Conservation (phyloP, 257 asterid genomes). For the Ligustrum vulgare region DNA sequence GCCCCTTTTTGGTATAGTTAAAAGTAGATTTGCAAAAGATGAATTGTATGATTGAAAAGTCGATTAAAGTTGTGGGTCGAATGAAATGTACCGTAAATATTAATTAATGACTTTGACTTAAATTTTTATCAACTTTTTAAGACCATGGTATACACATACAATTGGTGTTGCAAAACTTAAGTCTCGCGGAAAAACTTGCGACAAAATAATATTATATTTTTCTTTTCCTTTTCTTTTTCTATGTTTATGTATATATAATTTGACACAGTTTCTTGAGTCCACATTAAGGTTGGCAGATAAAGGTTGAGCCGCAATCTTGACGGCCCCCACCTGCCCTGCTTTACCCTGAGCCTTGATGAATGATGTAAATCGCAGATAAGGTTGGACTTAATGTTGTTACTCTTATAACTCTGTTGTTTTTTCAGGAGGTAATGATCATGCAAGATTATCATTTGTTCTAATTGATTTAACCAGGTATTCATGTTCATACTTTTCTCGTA, state of each 20-base stretch:
- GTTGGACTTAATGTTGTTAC: not conserved
- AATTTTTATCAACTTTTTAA: not conserved
- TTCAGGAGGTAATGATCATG: not conserved
- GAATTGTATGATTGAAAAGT: no score
- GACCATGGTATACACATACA: conserved; percentile 14
- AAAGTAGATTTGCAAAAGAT: no score
- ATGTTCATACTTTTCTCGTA: not conserved
- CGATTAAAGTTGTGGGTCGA: no score
- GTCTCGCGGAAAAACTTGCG: not conserved
- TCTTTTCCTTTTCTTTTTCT: not conserved
- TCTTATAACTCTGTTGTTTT: not conserved
- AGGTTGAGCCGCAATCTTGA: no score
- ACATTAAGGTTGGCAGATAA: not conserved
- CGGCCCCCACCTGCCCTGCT: no score
- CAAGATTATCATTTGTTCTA: not conserved
- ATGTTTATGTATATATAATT: not conserved
- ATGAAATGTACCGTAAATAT: no score
- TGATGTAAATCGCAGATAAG: no score
- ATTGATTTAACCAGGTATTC: not conserved
- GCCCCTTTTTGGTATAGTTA: no score
- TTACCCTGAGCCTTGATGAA: no score
- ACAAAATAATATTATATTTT: no score
- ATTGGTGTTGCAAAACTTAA: not conserved
- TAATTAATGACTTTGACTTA: no score
- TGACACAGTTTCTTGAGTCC: not conserved